phyloP scores from a whole-genome alignment of 257 asterid genomes.

The Solanum etuberosum region DNA sequence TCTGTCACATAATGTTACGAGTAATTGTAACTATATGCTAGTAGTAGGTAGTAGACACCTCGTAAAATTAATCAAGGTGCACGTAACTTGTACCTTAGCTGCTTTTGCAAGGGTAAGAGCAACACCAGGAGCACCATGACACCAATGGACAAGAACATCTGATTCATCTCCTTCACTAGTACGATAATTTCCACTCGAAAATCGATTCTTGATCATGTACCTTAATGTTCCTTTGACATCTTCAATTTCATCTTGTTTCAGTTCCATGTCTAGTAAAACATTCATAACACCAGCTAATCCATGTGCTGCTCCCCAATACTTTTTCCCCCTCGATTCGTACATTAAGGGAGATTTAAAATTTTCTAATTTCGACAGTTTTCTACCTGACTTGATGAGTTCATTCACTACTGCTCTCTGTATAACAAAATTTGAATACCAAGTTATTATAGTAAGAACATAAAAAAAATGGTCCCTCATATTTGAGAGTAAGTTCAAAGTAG shows the following conservation, averaged over 20 bases:
- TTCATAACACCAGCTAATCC: constrained; percentile 72
- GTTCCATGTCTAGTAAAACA: constrained; percentile 57
- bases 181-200: constrained; percentile 66
- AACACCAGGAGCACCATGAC: constrained; percentile 82
- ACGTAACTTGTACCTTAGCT: constrained; percentile 30
- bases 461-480: not conserved
- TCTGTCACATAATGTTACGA: not conserved
- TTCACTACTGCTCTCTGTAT: constrained; percentile 49
- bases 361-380: constrained; percentile 27
- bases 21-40: not conserved
- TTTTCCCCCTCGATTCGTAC: constrained; percentile 77
- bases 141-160: constrained; percentile 78
- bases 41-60: not conserved
- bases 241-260: constrained; percentile 57
- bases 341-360: constrained; percentile 40
- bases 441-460: not conserved
- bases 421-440: not conserved
- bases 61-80: not conserved
- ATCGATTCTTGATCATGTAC: constrained; percentile 63
- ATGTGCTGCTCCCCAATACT: constrained; percentile 83
- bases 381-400: constrained; percentile 54
- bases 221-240: constrained; percentile 50
- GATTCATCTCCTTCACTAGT: constrained; percentile 57
- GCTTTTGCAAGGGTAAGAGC: constrained; percentile 73
- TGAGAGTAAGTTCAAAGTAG: not conserved